Evolutionary conservation across 2,329 filamentous ascomycete species (phyloP).

Genomic region (Blumeria graminis): DNA sequence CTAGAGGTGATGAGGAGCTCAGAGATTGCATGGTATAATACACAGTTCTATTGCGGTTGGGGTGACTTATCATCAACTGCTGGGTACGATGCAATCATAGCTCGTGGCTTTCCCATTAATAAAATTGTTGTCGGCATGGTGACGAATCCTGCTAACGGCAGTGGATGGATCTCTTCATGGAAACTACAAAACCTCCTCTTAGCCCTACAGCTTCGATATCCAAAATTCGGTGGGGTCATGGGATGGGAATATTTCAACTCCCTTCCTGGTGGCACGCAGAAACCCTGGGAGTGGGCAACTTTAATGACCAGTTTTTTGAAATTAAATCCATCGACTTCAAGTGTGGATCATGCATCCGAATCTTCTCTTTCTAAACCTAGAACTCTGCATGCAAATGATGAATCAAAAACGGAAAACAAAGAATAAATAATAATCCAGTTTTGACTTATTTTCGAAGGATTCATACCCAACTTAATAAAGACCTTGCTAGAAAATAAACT

Average conservation of each 20-base stretch:
- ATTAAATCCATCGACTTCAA: background rate
- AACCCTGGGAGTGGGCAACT: slow-evolving; percentile 58
- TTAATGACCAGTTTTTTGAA: slow-evolving; percentile 23
- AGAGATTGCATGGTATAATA: slow-evolving; percentile 66
- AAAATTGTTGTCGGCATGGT: slow-evolving; percentile 63
- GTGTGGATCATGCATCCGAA: too few relatives aligned
- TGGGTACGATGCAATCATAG: slow-evolving; percentile 28
- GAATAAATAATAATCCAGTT: too few relatives aligned
- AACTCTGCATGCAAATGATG: too few relatives aligned
- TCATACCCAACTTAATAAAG: too few relatives aligned
- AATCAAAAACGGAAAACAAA: too few relatives aligned
- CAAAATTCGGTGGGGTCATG: slow-evolving; percentile 65
- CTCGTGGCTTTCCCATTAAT: slow-evolving; percentile 43
- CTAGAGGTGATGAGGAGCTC: slow-evolving; percentile 42
- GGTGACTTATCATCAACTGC: slow-evolving; percentile 17
- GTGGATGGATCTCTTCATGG: slow-evolving; percentile 35
- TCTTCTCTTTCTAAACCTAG: too few relatives aligned
- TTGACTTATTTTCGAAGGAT: too few relatives aligned
- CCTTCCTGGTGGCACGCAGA: slow-evolving; percentile 32
- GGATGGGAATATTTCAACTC: slow-evolving; percentile 93
- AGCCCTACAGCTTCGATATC: slow-evolving; percentile 32
- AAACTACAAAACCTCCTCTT: slow-evolving; percentile 31
- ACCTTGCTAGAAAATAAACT: too few relatives aligned
- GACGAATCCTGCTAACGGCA: slow-evolving; percentile 54
- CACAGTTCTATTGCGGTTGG: slow-evolving; percentile 87